Percentiles rank a stretch among this genome's conserved stretches.
phyloP scores from a whole-genome alignment of 1,284 basidiomycete genomes.

The Pseudozyma hubeiensis region DNA sequence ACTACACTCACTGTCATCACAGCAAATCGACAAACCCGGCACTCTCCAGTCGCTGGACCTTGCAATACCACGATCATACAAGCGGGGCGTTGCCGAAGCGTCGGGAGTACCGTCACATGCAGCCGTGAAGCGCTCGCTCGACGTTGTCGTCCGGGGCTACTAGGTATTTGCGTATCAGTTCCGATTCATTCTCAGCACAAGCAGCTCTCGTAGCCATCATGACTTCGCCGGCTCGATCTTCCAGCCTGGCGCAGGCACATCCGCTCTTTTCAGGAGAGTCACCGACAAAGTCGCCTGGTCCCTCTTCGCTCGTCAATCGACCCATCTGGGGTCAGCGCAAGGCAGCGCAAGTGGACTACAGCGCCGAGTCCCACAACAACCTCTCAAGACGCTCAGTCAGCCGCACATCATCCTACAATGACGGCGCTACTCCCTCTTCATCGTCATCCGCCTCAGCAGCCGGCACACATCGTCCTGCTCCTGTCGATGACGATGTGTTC shows the following conservation, averaged over 20 bases:
- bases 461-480: slow-evolving; percentile 18
- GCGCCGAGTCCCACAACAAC: slow-evolving; percentile 15
- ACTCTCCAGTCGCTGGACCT: no score
- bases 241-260: slow-evolving; percentile 27
- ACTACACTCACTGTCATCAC: no score
- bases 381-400: slow-evolving; percentile 37
- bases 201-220: slow-evolving; percentile 7
- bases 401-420: slow-evolving; percentile 24
- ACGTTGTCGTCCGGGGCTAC: neutral
- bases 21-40: no score
- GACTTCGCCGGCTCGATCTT: slow-evolving; percentile 27
- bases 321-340: slow-evolving; percentile 52
- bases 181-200: neutral
- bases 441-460: slow-evolving; percentile 7
- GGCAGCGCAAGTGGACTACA: slow-evolving; percentile 33
- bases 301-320: slow-evolving; percentile 45
- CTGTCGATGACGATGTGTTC: slow-evolving; percentile 32
- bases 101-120: no score
- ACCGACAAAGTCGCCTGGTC: slow-evolving; percentile 40
- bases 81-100: no score
- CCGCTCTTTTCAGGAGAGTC: slow-evolving; percentile 46
- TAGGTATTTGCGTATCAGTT: no score
- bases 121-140: no score
- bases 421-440: slow-evolving; percentile 4
- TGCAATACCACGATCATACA: no score